Conservation (phyloP, 2,329 filamentous ascomycete species). For the Raffaelea arxii region DNA sequence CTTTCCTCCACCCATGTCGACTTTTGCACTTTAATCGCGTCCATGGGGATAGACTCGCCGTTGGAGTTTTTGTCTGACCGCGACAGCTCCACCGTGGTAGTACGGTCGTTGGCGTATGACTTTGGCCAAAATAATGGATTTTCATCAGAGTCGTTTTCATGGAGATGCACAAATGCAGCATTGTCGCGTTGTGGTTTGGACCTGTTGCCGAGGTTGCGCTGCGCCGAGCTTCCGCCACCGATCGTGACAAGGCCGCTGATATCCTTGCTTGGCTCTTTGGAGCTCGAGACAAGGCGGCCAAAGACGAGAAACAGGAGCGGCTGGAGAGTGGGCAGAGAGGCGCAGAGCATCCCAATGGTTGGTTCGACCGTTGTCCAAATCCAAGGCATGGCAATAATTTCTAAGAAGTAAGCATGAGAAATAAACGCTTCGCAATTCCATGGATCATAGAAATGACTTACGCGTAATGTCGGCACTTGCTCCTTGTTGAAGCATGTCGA, state of each 20-base stretch:
- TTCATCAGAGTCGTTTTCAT: not conserved
- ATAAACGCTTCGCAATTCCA: not conserved
- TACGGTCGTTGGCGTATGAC: not conserved
- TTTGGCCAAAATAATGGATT: not conserved
- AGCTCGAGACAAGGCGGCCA: not conserved
- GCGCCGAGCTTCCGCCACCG: not conserved
- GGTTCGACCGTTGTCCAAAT: not conserved
- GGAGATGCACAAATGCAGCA: not conserved
- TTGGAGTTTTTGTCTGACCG: not conserved
- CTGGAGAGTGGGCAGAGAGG: not conserved
- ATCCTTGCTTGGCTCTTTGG: not conserved
- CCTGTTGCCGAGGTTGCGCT: too few species aligned
- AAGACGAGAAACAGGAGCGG: not conserved
- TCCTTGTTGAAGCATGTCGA: not conserved
- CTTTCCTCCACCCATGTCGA: too few species aligned
- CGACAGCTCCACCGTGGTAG: not conserved
- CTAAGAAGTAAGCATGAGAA: not conserved
- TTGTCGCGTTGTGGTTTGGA: too few species aligned
- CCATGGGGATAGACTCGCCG: not conserved
- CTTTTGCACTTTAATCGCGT: slow-evolving; percentile 1
- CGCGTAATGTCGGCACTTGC: not conserved
- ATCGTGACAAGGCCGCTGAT: not conserved
- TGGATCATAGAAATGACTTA: not conserved
- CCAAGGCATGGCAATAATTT: not conserved
- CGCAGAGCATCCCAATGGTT: not conserved